A percentile compares a stretch with the other conserved stretches of the same genome.
Evolutionary conservation across 2,329 filamentous ascomycete genomes (phyloP).

Genomic region (Fusarium haematococcum): DNA sequence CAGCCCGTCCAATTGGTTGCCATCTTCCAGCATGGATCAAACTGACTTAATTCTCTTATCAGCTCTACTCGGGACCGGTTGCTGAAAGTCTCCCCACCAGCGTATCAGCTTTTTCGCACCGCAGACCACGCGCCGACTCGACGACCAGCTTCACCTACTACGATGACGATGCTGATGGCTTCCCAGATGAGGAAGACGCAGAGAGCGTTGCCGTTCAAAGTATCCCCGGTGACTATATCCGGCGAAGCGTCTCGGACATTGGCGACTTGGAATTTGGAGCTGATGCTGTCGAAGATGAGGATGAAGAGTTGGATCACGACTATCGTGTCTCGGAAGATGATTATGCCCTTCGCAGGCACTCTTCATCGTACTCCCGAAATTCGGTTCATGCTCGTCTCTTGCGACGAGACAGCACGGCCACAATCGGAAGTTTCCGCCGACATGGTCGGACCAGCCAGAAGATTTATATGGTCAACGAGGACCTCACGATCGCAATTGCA

Average conservation of each 20-base stretch:
- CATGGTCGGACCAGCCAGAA: slow-evolving; percentile 84
- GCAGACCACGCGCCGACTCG: slow-evolving; percentile 83
- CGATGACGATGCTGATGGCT: slow-evolving; percentile 68
- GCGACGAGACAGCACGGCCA: slow-evolving; percentile 76
- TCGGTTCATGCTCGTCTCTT: slow-evolving; percentile 75
- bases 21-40: neutral
- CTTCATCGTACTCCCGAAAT: slow-evolving; percentile 68
- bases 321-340: slow-evolving; percentile 56
- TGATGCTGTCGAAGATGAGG: slow-evolving; percentile 56
- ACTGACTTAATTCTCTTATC: slow-evolving; percentile 18
- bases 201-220: slow-evolving; percentile 47
- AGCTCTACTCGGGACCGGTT: slow-evolving; percentile 90
- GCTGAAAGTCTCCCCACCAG: slow-evolving; percentile 97
- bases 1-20: neutral
- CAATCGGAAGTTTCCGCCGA: slow-evolving; percentile 72
- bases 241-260: slow-evolving; percentile 52
- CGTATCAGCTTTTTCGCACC: slow-evolving; percentile 90
- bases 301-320: slow-evolving; percentile 56
- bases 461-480: slow-evolving; percentile 91
- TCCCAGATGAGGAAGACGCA: slow-evolving; percentile 45
- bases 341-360: slow-evolving; percentile 68
- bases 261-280: slow-evolving; percentile 55
- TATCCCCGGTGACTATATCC: slow-evolving; percentile 40
- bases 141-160: slow-evolving; percentile 92
- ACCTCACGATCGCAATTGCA: slow-evolving; percentile 92